Base-by-base conservation (phyloP, 1,284 basidiomycete genomes). In the Ceratobasidium sp. region DNA sequence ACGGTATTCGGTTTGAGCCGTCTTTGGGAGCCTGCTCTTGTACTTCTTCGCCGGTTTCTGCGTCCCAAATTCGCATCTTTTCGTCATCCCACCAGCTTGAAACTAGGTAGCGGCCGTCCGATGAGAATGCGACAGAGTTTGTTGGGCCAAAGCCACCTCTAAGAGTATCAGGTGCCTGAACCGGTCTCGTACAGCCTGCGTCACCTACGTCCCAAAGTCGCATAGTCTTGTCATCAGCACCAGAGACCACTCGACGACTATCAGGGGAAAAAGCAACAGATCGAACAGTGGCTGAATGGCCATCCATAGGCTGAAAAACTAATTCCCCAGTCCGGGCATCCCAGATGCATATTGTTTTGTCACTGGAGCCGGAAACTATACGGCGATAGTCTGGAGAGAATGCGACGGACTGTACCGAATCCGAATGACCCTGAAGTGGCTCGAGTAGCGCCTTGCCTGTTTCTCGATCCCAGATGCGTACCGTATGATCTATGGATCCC, bases 401-500 rank as follows among this genome's bases (percentile, higher is more conserved):
- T 6, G 39, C 47, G 37, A 63, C 35, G 10, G 42, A 76, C 8
- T 2, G 31, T 15, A 76, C 49, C 13, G 6, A 7, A 56, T 45
- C n/a, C 31, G 53, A 42, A 35, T 67, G 75, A n/a, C 77, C 65
- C 15, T 69, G 33, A 6, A 66, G n/a, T 8, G 56, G 49, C 17
- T 53, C 35, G 42, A 39, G 49, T 11, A 37, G 15, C 13, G 20
- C 6, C 8, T n/a, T 11, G 7, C 71, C 45, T 1, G 53, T 65
- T 23, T 63, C 61, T 11, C n/a, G 37, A 66, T 75, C 71, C 76
- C 76, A 77, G 15, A 75, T n/a, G 23, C 71, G 71, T 17, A 77
- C 10, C 11, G 63, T 75, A 10, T 23, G 45, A 35, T 75, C 73
- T 3, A 4, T 0, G 5, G 71, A 74, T 2, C 53, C 39, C 8